Evolutionary conservation across 1,139 yeast species (phyloP).

Genomic region (Pichia sp.): DNA sequence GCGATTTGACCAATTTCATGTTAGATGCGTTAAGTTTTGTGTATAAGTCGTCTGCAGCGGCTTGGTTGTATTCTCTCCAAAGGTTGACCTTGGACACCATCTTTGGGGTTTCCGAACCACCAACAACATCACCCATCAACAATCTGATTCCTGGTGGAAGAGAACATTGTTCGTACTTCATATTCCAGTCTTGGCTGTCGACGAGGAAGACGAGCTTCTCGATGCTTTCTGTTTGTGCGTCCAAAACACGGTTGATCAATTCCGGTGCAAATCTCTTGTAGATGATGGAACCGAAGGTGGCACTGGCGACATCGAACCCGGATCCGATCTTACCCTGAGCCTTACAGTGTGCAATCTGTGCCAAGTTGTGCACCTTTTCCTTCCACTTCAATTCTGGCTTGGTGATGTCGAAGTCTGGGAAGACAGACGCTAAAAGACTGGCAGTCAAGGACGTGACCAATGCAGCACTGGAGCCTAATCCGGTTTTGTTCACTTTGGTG

Average conservation of each 20-base stretch:
- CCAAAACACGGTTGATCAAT: slow-evolving; percentile 44
- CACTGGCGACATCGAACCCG: slow-evolving; percentile 97
- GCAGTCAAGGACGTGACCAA: slow-evolving; percentile 79
- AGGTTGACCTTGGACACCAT: slow-evolving; percentile 71
- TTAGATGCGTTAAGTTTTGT: slow-evolving; percentile 57
- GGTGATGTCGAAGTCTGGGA: slow-evolving; percentile 34
- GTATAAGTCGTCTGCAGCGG: slow-evolving; percentile 53
- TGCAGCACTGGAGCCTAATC: slow-evolving; percentile 96
- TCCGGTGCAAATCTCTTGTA: slow-evolving; percentile 70
- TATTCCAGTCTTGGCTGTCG: slow-evolving; percentile 55
- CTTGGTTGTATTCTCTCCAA: slow-evolving; percentile 63
- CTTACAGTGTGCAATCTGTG: slow-evolving; percentile 88
- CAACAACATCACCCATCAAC: slow-evolving; percentile 90
- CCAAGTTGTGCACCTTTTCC: slow-evolving; percentile 62
- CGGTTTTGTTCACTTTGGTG: slow-evolving; percentile 83
- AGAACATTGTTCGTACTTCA: slow-evolving; percentile 49
- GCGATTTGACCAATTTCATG: slow-evolving; percentile 47
- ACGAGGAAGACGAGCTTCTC: slow-evolving; percentile 39
- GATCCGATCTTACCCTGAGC: slow-evolving; percentile 97
- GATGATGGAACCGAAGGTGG: slow-evolving; percentile 84
- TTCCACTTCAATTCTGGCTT: slow-evolving; percentile 26
- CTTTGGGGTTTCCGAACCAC: slow-evolving; percentile 94
- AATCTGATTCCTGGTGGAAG: slow-evolving; percentile 69
- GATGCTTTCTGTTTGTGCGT: slow-evolving; percentile 22
- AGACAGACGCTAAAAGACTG: slow-evolving; percentile 55